Conservation (phyloP, 1,139 yeast species). For the Komagataea norvegica region DNA sequence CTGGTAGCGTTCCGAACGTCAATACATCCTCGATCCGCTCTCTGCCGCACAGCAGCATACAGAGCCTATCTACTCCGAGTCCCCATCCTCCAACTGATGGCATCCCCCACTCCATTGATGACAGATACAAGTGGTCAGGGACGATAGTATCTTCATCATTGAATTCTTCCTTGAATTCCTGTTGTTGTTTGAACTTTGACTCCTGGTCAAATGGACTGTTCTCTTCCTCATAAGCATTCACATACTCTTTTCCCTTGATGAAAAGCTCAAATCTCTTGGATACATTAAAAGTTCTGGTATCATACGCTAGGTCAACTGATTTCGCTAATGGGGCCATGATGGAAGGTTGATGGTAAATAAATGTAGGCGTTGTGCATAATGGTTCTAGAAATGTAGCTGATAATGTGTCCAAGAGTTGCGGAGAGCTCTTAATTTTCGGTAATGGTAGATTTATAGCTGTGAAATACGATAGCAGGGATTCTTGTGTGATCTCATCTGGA, state of each 20-base stretch:
- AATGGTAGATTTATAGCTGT: constrained; percentile 25
- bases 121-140: constrained; percentile 70
- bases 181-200: constrained; percentile 56
- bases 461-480: constrained; percentile 38
- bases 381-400: constrained; percentile 66
- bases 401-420: constrained; percentile 63
- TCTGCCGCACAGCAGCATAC: constrained; percentile 67
- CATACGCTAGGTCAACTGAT: constrained; percentile 40
- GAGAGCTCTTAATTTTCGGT: constrained; percentile 43
- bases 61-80: constrained; percentile 82
- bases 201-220: constrained; percentile 74
- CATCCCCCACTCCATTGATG: constrained; percentile 83
- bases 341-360: constrained; percentile 81
- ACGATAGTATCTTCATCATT: constrained; percentile 59
- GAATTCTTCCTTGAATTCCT: constrained; percentile 39
- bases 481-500: constrained; percentile 38
- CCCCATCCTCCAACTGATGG: constrained; percentile 99
- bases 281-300: constrained; percentile 26
- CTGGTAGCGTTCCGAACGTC: constrained; percentile 75
- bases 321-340: constrained; percentile 86
- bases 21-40: constrained; percentile 75
- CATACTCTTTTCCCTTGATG: constrained; percentile 74
- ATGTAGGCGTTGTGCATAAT: constrained; percentile 53
- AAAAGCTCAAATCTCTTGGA: constrained; percentile 81
- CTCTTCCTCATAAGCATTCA: constrained; percentile 95